These are phyloP conservation scores for Digitaria exilis DNA, from an alignment of 202 grass and related monocot genomes.

Conservation along the genomic window DNA sequence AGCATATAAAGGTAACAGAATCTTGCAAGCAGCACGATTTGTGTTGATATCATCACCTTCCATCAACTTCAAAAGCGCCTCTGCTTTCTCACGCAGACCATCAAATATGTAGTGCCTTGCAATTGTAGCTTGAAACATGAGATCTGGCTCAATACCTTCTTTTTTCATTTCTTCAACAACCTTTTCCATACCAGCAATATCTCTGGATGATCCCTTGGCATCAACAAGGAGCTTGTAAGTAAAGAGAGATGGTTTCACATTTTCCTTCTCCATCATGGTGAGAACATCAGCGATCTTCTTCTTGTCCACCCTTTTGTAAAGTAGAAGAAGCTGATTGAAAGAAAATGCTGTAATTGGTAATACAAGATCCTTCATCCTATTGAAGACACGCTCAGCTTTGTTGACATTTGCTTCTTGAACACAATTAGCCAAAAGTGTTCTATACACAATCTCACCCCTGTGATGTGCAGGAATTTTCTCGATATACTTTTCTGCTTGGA, in stretches of 20 bases:
- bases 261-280: conserved; percentile 79
- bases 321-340: conserved; percentile 81
- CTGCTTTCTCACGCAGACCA: conserved; percentile 69
- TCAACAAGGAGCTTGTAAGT: conserved; percentile 86
- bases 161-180: conserved; percentile 65
- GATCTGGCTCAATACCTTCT: conserved; percentile 63
- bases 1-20: conserved; percentile 66
- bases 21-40: conserved; percentile 55
- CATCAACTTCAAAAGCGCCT: conserved; percentile 54
- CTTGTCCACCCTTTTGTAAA: conserved; percentile 77
- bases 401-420: conserved; percentile 50
- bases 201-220: conserved; percentile 55
- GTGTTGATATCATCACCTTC: conserved; percentile 64
- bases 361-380: conserved; percentile 76
- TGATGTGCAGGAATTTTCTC: conserved; percentile 66
- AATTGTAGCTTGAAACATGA: conserved; percentile 50
- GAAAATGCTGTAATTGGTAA: conserved; percentile 57
- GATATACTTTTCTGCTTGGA: conserved; percentile 65
- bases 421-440: conserved; percentile 77
- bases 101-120: conserved; percentile 68
- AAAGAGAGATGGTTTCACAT: conserved; percentile 71
- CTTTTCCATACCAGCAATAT: conserved; percentile 72
- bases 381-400: conserved; percentile 79
- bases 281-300: conserved; percentile 90
- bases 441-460: conserved; percentile 70